Percentiles rank a stretch among this genome's conserved stretches.
phyloP scores from a whole-genome alignment of 768 basidiomycete genomes.

The Dioszegia aurantiaca region DNA sequence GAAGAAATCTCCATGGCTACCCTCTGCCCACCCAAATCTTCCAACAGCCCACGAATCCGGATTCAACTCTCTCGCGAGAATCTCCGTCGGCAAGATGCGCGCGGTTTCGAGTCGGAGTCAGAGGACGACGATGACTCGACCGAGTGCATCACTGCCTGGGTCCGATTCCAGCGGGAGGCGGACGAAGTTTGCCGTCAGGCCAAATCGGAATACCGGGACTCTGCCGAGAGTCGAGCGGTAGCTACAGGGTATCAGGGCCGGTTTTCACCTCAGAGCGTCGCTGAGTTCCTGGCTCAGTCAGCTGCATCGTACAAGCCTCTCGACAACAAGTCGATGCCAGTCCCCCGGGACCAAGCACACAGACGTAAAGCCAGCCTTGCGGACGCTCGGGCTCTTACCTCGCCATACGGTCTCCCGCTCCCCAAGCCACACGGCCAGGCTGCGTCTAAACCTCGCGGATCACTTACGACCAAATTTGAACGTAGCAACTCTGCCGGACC shows the following conservation, averaged over 20 bases:
- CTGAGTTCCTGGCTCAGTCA: constrained; percentile 35
- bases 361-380: constrained; percentile 34
- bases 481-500: constrained; percentile 38
- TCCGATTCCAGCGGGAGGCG: constrained; percentile 40
- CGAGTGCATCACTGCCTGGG: constrained; percentile 31
- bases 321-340: constrained; percentile 4
- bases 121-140: constrained; percentile 15
- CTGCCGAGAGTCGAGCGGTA: constrained; percentile 15
- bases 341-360: constrained; percentile 19
- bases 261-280: constrained; percentile 22
- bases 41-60: constrained; percentile 2
- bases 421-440: constrained; percentile 7
- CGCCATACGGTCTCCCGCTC: constrained; percentile 40
- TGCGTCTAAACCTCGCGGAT: constrained; percentile 13
- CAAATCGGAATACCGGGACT: constrained; percentile 27
- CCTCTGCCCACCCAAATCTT: constrained; percentile 18
- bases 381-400: constrained; percentile 23
- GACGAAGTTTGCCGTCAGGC: constrained; percentile 32
- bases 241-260: constrained; percentile 18
- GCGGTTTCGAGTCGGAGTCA: neutral
- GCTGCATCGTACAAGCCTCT: constrained; percentile 35
- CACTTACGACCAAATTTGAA: constrained; percentile 42
- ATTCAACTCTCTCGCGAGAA: constrained; percentile 11
- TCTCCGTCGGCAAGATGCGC: constrained; percentile 4
- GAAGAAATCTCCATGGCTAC: constrained; percentile 39